phyloP scores from a whole-genome alignment of 2,329 filamentous ascomycete species.

The Aspergillus niger region DNA sequence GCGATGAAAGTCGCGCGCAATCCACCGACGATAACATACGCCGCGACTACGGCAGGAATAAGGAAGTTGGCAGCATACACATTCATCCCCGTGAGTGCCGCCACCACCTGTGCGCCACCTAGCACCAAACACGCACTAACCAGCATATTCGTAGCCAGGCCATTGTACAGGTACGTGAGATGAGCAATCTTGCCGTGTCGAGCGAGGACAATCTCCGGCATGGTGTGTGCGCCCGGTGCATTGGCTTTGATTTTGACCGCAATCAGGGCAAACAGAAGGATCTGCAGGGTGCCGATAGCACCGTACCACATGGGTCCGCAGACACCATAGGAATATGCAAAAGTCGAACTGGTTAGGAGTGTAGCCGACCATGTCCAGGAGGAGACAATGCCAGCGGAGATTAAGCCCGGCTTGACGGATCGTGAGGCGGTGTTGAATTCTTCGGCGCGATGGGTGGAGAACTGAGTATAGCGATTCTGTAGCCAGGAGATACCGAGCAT shows the following conservation, averaged over 20 bases:
- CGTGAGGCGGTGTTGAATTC: constrained; percentile 53
- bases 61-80: constrained; percentile 47
- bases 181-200: constrained; percentile 44
- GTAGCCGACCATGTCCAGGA: constrained; percentile 56
- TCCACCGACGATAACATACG: constrained; percentile 46
- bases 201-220: constrained; percentile 45
- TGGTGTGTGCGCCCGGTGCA: constrained; percentile 46
- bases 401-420: constrained; percentile 43
- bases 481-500: constrained; percentile 48
- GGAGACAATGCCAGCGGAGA: constrained; percentile 51
- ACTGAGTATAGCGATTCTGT: constrained; percentile 42
- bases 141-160: constrained; percentile 45
- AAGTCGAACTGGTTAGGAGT: constrained; percentile 44
- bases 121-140: constrained; percentile 45
- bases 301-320: constrained; percentile 48
- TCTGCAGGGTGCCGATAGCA: constrained; percentile 44
- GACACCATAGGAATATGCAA: constrained; percentile 47
- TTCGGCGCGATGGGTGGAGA: constrained; percentile 43
- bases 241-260: constrained; percentile 47
- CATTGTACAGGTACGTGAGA: constrained; percentile 45
- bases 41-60: constrained; percentile 43
- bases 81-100: constrained; percentile 45
- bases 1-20: constrained; percentile 46
- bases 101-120: constrained; percentile 43
- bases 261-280: constrained; percentile 46